Conservation (phyloP, 345 rosid species). For the Euphorbia tirucalli region DNA sequence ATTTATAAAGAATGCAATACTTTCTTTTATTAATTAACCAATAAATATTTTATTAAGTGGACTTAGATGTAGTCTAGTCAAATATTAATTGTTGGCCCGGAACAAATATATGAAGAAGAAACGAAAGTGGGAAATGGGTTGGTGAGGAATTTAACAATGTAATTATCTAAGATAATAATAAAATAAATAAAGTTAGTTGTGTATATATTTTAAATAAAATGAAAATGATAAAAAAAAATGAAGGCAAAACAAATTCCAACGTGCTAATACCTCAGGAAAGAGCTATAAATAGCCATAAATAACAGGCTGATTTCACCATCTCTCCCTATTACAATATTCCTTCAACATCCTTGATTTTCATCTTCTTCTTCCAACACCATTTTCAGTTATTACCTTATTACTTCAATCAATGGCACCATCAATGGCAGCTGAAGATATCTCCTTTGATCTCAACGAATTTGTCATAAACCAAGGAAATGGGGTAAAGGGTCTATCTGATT, state of each 20-base stretch:
- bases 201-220: too few species aligned
- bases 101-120: background rate
- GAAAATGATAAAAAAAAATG: too few species aligned
- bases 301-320: background rate
- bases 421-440: background rate
- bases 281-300: background rate
- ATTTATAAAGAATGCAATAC: too few species aligned
- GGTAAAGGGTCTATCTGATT: background rate
- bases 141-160: background rate
- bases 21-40: too few species aligned
- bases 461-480: background rate
- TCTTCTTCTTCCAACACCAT: background rate
- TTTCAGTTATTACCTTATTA: too few species aligned
- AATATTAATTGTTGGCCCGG: background rate
- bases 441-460: background rate
- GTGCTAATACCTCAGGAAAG: background rate
- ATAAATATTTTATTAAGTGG: too few species aligned
- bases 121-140: background rate
- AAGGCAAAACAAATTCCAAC: background rate
- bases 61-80: too few species aligned
- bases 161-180: too few species aligned
- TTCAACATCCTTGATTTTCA: background rate
- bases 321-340: background rate
- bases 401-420: background rate
- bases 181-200: too few species aligned